Conservation (phyloP, 352 stramenopile species). For the Globisporangium splendens region DNA sequence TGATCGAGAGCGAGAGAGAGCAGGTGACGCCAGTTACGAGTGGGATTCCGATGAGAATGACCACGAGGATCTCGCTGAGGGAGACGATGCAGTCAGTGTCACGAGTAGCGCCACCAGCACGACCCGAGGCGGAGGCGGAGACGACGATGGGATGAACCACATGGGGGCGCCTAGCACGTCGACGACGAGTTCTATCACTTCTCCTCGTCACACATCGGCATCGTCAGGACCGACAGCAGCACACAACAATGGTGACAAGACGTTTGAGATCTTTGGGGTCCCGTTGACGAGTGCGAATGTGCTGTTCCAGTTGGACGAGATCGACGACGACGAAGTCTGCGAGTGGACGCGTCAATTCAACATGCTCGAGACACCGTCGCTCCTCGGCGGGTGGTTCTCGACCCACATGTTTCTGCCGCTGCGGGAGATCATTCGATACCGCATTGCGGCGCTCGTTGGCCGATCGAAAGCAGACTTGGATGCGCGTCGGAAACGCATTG, state of each 20-base stretch:
- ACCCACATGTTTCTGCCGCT: conserved; percentile 77
- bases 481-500: conserved; percentile 57
- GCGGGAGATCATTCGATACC: conserved; percentile 72
- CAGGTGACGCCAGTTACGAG: conserved; percentile 19
- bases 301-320: conserved; percentile 71
- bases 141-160: background rate
- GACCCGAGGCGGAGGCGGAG: conserved; percentile 3
- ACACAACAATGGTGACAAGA: conserved; percentile 4
- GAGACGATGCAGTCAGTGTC: conserved; percentile 19
- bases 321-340: conserved; percentile 60
- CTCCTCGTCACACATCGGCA: background rate
- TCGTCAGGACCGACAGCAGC: background rate
- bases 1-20: background rate
- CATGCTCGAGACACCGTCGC: conserved; percentile 36
- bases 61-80: conserved; percentile 27
- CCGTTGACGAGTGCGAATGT: conserved; percentile 69
- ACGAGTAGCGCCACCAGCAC: conserved; percentile 3
- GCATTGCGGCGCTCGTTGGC: conserved; percentile 67
- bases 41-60: conserved; percentile 49
- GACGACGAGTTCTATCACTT: no score
- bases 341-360: conserved; percentile 52
- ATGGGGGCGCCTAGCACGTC: no score
- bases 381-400: conserved; percentile 75
- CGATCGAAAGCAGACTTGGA: conserved; percentile 69
- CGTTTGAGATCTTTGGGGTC: conserved; percentile 71